A percentile compares a stretch with the other conserved stretches of the same genome.
phyloP scores from a whole-genome alignment of 1,284 basidiomycete genomes.

The Pseudozyma tsukubaensis region DNA sequence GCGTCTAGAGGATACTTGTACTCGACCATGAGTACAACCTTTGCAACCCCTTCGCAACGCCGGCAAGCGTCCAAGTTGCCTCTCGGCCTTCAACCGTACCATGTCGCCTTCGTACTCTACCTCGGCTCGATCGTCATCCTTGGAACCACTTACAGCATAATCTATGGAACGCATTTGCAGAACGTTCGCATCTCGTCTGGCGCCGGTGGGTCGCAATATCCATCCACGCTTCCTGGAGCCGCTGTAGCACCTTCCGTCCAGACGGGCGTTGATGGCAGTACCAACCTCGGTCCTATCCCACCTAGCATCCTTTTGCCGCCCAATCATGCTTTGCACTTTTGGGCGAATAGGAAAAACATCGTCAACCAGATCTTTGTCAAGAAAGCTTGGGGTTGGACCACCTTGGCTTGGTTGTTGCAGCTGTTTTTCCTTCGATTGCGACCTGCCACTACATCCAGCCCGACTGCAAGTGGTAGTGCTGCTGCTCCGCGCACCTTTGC shows the following conservation, averaged over 20 bases:
- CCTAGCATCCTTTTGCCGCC: conserved; percentile 74
- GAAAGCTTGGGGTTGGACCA: conserved; percentile 89
- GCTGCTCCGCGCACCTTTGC: conserved; percentile 12
- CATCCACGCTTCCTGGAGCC: conserved; percentile 28
- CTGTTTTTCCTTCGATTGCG: conserved; percentile 36
- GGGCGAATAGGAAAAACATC: conserved; percentile 80
- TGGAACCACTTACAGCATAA: conserved; percentile 74
- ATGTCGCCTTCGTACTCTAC: conserved; percentile 48
- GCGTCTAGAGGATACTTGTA: too few relatives aligned
- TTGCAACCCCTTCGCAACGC: conserved; percentile 1
- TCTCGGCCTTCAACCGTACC: conserved; percentile 39
- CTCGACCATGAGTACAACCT: conserved; percentile 17
- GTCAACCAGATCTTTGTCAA: conserved; percentile 91
- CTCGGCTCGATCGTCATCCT: conserved; percentile 71
- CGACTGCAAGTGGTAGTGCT: neutral
- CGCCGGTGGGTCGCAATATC: conserved; percentile 63
- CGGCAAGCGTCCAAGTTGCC: conserved; percentile 27
- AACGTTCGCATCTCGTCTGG: conserved; percentile 46
- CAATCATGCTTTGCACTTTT: conserved; percentile 40
- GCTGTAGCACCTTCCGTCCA: conserved; percentile 27
- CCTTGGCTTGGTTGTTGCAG: conserved; percentile 43
- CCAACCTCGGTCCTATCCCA: conserved; percentile 73
- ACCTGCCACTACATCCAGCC: conserved; percentile 9
- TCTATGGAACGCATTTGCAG: conserved; percentile 72
- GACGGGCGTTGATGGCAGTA: conserved; percentile 70